These are phyloP conservation scores for Dipteronia sinensis DNA, from an alignment of 345 rosid species.

Conservation along the genomic window DNA sequence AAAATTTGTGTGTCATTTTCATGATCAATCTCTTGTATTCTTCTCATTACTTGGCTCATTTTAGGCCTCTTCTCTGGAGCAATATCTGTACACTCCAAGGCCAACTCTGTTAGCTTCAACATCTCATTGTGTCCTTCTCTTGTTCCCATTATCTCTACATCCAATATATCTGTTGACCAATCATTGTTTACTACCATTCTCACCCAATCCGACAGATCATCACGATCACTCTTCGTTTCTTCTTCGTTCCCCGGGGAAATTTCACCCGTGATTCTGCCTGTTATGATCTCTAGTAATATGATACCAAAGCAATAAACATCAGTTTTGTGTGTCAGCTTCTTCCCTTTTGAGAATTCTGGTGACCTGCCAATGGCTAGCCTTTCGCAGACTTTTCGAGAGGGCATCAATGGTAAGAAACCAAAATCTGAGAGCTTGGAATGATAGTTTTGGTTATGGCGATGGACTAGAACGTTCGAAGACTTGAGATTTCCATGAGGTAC, in stretches of 20 bases:
- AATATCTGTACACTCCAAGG: constrained; percentile 50
- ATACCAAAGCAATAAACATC: constrained; percentile 66
- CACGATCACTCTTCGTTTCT: not conserved
- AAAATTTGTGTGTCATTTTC: not conserved
- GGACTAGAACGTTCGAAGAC: constrained; percentile 48
- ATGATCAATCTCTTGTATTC: constrained; percentile 45
- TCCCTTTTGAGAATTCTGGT: constrained; percentile 51
- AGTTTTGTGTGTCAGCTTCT: constrained; percentile 47
- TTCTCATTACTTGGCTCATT: constrained; percentile 40
- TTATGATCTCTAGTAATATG: constrained; percentile 48
- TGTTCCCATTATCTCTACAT: constrained; percentile 42
- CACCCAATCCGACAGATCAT: constrained; percentile 50
- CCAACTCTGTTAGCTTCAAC: constrained; percentile 52
- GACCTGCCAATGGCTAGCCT: constrained; percentile 40
- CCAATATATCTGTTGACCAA: constrained; percentile 61
- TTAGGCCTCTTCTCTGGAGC: constrained; percentile 48
- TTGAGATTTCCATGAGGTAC: constrained; percentile 64
- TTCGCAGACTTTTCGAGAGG: constrained; percentile 23
- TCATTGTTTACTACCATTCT: constrained; percentile 43
- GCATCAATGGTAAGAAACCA: constrained; percentile 50
- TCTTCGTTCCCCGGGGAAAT: constrained; percentile 10
- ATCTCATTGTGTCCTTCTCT: constrained; percentile 53
- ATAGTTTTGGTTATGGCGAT: constrained; percentile 23
- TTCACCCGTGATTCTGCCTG: constrained; percentile 47
- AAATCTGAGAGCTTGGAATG: constrained; percentile 45